Percentiles rank a stretch among this genome's conserved stretches.
These are phyloP conservation scores for Curvularia sp. DNA, from an alignment of 2,329 filamentous ascomycete genomes.

Conservation along the genomic window DNA sequence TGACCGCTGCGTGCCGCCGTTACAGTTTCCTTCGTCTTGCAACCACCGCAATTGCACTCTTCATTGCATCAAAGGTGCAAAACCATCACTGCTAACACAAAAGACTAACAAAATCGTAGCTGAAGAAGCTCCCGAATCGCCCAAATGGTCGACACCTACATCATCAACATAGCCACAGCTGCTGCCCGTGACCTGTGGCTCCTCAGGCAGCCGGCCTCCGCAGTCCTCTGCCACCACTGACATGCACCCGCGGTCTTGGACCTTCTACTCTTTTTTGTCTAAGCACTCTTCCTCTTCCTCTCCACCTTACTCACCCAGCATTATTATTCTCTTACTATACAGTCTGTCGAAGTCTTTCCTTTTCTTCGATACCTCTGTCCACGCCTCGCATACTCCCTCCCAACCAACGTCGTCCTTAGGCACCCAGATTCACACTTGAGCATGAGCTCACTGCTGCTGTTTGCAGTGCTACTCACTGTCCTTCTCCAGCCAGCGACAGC, in stretches of 20 bases:
- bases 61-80: conserved; percentile 24
- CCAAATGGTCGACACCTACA: conserved; percentile 27
- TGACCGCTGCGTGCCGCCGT: conserved; percentile 33
- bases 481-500: conserved; percentile 37
- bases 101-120: conserved; percentile 31
- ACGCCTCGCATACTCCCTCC: conserved; percentile 19
- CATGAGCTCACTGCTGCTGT: conserved; percentile 41
- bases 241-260: conserved; percentile 17
- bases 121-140: conserved; percentile 26
- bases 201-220: conserved; percentile 37
- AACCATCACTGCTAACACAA: conserved; percentile 36
- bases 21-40: conserved; percentile 28
- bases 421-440: conserved; percentile 30
- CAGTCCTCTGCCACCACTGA: conserved; percentile 19
- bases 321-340: conserved; percentile 8
- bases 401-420: conserved; percentile 28
- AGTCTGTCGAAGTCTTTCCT: conserved; percentile 1
- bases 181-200: conserved; percentile 28
- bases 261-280: conserved; percentile 24
- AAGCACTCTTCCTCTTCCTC: conserved; percentile 11
- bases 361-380: neutral
- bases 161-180: conserved; percentile 39
- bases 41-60: conserved; percentile 30
- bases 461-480: conserved; percentile 37
- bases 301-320: conserved; percentile 3